Conservation (phyloP, 2,329 filamentous ascomycete species). For the Scedosporium dehoogii region DNA sequence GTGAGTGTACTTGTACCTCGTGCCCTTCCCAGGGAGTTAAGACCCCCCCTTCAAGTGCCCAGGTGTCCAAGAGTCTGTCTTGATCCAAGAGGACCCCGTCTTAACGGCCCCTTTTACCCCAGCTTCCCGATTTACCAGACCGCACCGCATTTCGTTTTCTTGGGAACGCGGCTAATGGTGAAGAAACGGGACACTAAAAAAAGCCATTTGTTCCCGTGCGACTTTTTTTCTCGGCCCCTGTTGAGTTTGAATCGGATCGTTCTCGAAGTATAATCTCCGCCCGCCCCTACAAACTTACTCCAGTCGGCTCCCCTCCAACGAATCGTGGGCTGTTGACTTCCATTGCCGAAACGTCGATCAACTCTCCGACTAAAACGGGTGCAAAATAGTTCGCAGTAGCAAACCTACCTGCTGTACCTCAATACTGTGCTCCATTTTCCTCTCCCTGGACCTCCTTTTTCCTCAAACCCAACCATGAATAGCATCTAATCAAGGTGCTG, state of each 20-base stretch:
- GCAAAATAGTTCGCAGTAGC: background rate
- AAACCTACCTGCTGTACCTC: background rate
- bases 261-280: background rate
- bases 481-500: background rate
- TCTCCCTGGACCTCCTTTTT: background rate
- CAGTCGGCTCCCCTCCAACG: background rate
- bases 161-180: too few relatives aligned
- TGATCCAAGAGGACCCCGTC: too few relatives aligned
- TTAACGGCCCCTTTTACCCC: too few relatives aligned
- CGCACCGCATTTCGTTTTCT: too few relatives aligned
- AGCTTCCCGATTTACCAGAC: too few relatives aligned
- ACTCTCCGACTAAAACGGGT: background rate
- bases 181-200: too few relatives aligned
- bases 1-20: background rate
- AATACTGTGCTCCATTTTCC: background rate
- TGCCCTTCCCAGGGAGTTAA: background rate
- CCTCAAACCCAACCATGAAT: background rate
- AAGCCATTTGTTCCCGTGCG: background rate
- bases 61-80: too few relatives aligned
- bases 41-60: background rate
- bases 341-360: constrained; percentile 7
- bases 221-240: background rate
- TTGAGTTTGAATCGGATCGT: background rate
- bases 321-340: background rate
- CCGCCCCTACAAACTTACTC: background rate